Evolutionary conservation across 345 rosid genomes (phyloP).

Genomic region (Noccaea caerulescens): DNA sequence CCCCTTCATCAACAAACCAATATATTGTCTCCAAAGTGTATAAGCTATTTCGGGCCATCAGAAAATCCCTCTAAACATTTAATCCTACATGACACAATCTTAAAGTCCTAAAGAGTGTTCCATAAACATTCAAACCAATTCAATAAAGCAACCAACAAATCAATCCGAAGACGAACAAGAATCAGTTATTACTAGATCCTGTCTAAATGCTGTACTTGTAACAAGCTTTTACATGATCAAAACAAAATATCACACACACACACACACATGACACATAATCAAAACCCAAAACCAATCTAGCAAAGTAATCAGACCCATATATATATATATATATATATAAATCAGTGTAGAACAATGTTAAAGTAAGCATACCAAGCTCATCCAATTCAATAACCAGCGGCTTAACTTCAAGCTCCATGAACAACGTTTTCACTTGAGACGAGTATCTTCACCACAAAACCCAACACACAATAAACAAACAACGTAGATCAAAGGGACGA

Average conservation of each 20-base stretch:
- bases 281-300: not conserved
- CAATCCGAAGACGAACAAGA: not conserved
- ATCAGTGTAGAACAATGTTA: not conserved
- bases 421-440: conserved; percentile 79
- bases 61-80: not conserved
- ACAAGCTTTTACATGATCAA: not conserved
- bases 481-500: too few species aligned
- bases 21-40: not conserved
- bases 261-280: not conserved
- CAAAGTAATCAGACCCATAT: not conserved
- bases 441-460: conserved; percentile 64
- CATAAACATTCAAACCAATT: conserved; percentile 16
- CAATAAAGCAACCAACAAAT: not conserved
- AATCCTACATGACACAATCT: not conserved
- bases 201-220: not conserved
- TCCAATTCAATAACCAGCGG: conserved; percentile 88
- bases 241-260: not conserved
- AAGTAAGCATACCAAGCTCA: conserved; percentile 63
- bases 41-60: not conserved
- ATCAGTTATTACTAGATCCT: not conserved
- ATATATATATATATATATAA: too few species aligned
- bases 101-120: conserved; percentile 8
- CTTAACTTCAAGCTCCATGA: conserved; percentile 66
- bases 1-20: not conserved
- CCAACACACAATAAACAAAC: not conserved